A percentile compares a stretch with the other conserved stretches of the same genome.
phyloP scores from a whole-genome alignment of 805 yeast genomes.

The Starmerella khaoyaiensis region DNA sequence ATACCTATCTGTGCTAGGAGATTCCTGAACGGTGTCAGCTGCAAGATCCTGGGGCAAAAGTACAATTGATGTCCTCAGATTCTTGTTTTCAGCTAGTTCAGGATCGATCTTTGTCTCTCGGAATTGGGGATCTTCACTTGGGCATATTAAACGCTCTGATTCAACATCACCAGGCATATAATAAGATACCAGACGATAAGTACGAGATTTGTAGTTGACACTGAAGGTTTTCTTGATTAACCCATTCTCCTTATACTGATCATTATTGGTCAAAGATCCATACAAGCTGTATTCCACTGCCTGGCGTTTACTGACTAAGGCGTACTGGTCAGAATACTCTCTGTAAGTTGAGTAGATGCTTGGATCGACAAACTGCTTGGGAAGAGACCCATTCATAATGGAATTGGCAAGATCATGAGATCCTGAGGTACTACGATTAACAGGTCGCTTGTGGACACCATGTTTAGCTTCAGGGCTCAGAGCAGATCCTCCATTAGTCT shows the following conservation, averaged over 20 bases:
- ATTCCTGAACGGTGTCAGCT: too few species aligned
- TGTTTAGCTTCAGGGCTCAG: too few species aligned
- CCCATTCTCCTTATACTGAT: slow-evolving; percentile 57
- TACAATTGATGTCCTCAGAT: slow-evolving; percentile 3
- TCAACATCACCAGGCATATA: slow-evolving; percentile 65
- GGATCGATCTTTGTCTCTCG: slow-evolving; percentile 34
- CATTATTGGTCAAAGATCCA: slow-evolving; percentile 46
- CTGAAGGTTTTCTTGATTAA: slow-evolving; percentile 71
- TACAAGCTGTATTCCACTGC: slow-evolving; percentile 27
- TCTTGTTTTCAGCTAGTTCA: slow-evolving; percentile 24
- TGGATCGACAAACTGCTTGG: too few species aligned
- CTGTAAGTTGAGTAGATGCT: too few species aligned
- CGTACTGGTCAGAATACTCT: not conserved
- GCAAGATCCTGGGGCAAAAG: not conserved
- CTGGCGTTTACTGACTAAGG: not conserved
- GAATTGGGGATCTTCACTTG: slow-evolving; percentile 41
- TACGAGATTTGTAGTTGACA: slow-evolving; percentile 28
- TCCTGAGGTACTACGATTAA: not conserved
- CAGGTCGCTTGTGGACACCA: not conserved
- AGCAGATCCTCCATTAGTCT: not conserved
- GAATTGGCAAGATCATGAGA: not conserved
- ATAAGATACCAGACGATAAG: slow-evolving; percentile 60
- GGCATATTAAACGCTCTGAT: slow-evolving; percentile 42
- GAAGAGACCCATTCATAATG: not conserved
- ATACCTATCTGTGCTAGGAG: too few species aligned